These are phyloP conservation scores for Linum tenue DNA, from an alignment of 345 rosid genomes.

Conservation along the genomic window DNA sequence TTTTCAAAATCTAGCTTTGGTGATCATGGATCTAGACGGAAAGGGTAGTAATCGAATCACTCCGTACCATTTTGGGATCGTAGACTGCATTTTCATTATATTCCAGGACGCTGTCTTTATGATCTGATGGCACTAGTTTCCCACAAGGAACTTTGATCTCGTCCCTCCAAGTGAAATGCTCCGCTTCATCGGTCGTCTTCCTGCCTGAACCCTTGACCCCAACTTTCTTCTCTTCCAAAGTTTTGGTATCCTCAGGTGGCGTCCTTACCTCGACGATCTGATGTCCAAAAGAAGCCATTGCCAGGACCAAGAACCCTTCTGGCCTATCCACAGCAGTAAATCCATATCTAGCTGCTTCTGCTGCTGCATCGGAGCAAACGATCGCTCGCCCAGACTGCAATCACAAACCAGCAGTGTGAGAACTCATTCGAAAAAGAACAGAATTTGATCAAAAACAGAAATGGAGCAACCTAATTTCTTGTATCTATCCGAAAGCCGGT, in stretches of 20 bases:
- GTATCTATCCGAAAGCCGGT: constrained; percentile 54
- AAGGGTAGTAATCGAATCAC: too few species aligned
- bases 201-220: constrained; percentile 67
- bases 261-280: constrained; percentile 33
- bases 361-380: constrained; percentile 76
- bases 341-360: constrained; percentile 76
- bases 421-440: background rate
- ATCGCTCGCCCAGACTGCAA: constrained; percentile 64
- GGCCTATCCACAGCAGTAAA: constrained; percentile 68
- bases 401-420: background rate
- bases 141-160: constrained; percentile 75
- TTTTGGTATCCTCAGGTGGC: constrained; percentile 51
- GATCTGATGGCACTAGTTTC: constrained; percentile 43
- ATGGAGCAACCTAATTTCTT: constrained; percentile 49
- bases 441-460: constrained; percentile 13
- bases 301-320: constrained; percentile 61
- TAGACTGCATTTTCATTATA: constrained; percentile 74
- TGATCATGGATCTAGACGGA: background rate
- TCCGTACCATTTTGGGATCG: constrained; percentile 57
- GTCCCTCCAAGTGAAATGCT: constrained; percentile 50
- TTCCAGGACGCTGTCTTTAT: constrained; percentile 58
- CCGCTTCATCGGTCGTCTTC: constrained; percentile 64
- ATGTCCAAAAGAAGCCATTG: constrained; percentile 51
- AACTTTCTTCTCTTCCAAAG: constrained; percentile 47
- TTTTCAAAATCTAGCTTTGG: background rate